A percentile compares a stretch with the other conserved stretches of the same genome.
Evolutionary conservation across 805 yeast genomes (phyloP).

Genomic region (Metschnikowia gruessii): DNA sequence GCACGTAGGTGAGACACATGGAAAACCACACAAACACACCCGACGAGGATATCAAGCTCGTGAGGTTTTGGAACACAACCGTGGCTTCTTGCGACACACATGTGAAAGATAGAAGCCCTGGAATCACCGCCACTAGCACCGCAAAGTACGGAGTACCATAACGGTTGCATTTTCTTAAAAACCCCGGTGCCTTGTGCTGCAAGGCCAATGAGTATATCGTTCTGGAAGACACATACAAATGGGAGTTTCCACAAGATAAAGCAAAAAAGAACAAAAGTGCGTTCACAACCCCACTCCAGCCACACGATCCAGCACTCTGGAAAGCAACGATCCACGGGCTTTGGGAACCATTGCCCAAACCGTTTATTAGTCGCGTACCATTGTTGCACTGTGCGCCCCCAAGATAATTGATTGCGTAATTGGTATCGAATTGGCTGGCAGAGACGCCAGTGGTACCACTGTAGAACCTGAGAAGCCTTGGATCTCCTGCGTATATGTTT

Average conservation of each 20-base stretch:
- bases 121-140: conserved; percentile 58
- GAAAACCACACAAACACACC: conserved; percentile 81
- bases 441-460: conserved; percentile 34
- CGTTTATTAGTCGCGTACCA: conserved; percentile 7
- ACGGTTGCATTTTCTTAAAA: conserved; percentile 57
- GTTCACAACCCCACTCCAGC: conserved; percentile 38
- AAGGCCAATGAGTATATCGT: conserved; percentile 42
- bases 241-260: conserved; percentile 45
- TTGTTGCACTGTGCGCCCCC: conserved; percentile 37
- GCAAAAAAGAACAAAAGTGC: conserved; percentile 47
- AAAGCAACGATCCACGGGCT: conserved; percentile 47
- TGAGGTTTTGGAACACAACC: conserved; percentile 61
- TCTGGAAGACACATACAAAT: conserved; percentile 42
- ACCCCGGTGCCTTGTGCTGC: conserved; percentile 58
- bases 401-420: conserved; percentile 31
- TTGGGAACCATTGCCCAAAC: conserved; percentile 39
- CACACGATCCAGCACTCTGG: conserved; percentile 38
- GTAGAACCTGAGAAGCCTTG: conserved; percentile 59
- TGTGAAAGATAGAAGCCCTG: conserved; percentile 60
- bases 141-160: conserved; percentile 73
- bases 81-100: conserved; percentile 58
- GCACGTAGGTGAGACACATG: conserved; percentile 59
- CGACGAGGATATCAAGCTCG: conserved; percentile 67
- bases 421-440: conserved; percentile 20
- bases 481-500: conserved; percentile 76